These are phyloP conservation scores for Pichia sp. DNA, from an alignment of 1,139 yeast species.

Conservation along the genomic window DNA sequence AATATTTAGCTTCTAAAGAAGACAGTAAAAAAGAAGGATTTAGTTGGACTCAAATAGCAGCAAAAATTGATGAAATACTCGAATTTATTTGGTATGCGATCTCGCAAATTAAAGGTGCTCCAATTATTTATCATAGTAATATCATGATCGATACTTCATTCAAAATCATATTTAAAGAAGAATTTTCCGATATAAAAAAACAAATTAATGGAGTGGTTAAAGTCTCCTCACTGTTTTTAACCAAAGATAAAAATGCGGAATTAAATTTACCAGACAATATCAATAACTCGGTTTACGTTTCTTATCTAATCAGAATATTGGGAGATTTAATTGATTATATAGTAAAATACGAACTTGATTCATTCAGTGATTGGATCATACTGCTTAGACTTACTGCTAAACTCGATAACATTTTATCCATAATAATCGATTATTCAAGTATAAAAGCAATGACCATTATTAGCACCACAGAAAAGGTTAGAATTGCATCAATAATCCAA, in stretches of 20 bases:
- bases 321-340: conserved; percentile 64
- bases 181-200: background rate
- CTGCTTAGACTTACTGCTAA: conserved; percentile 22
- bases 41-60: conserved; percentile 37
- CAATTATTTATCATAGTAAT: conserved; percentile 31
- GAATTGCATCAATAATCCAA: conserved; percentile 28
- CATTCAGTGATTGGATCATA: conserved; percentile 22
- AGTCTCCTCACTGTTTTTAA: background rate
- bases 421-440: conserved; percentile 25
- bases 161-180: conserved; percentile 23
- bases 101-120: conserved; percentile 27
- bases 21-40: conserved; percentile 16
- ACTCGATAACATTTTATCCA: conserved; percentile 27
- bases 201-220: background rate
- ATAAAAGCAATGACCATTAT: conserved; percentile 11
- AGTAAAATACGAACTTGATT: conserved; percentile 36
- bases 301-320: conserved; percentile 53
- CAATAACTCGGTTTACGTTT: conserved; percentile 42
- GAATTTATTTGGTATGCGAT: conserved; percentile 57
- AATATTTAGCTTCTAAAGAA: conserved; percentile 40
- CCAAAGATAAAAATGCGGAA: background rate
- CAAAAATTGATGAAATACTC: conserved; percentile 42
- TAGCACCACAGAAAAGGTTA: conserved; percentile 29
- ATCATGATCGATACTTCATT: conserved; percentile 22
- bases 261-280: conserved; percentile 11